phyloP scores from a whole-genome alignment of 495 filamentous ascomycete species.

The Podospora australis region DNA sequence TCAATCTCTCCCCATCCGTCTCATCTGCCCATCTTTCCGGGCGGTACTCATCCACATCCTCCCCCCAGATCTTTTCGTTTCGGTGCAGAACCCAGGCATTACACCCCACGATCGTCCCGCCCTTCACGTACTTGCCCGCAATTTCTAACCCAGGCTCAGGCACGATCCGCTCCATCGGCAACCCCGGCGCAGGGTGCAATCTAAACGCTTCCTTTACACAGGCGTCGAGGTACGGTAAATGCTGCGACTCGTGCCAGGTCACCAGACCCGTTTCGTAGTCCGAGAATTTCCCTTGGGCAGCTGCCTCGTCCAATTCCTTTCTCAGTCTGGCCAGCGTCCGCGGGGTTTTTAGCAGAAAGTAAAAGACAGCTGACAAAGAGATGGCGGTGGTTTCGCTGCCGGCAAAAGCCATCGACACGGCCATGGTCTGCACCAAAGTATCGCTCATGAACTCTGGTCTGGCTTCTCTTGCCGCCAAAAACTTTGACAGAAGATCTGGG shows the following conservation, averaged over 20 bases:
- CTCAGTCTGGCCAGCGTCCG: conserved; percentile 36
- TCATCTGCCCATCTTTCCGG: conserved; percentile 53
- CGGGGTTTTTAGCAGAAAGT: conserved; percentile 55
- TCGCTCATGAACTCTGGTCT: conserved; percentile 63
- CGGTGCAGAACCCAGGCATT: conserved; percentile 59
- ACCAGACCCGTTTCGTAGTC: conserved; percentile 50
- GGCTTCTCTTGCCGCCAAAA: conserved; percentile 50
- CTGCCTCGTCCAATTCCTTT: conserved; percentile 50
- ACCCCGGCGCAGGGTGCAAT: conserved; percentile 55
- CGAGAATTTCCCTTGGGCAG: conserved; percentile 39
- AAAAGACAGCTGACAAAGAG: conserved; percentile 55
- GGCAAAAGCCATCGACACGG: conserved; percentile 58
- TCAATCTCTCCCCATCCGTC: conserved; percentile 39
- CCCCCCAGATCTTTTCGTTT: conserved; percentile 51
- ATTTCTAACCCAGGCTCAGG: conserved; percentile 50
- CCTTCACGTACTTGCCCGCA: conserved; percentile 49
- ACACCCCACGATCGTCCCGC: conserved; percentile 58
- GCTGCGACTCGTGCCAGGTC: conserved; percentile 53
- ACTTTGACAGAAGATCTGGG: conserved; percentile 54
- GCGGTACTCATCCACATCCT: conserved; percentile 48
- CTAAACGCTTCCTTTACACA: conserved; percentile 65
- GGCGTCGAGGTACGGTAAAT: conserved; percentile 57
- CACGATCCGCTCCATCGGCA: conserved; percentile 60
- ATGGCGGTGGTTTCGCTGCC: conserved; percentile 61
- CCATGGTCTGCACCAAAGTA: conserved; percentile 57